Conservation (phyloP, 768 basidiomycete genomes). For the Tephrocybe sp. region DNA sequence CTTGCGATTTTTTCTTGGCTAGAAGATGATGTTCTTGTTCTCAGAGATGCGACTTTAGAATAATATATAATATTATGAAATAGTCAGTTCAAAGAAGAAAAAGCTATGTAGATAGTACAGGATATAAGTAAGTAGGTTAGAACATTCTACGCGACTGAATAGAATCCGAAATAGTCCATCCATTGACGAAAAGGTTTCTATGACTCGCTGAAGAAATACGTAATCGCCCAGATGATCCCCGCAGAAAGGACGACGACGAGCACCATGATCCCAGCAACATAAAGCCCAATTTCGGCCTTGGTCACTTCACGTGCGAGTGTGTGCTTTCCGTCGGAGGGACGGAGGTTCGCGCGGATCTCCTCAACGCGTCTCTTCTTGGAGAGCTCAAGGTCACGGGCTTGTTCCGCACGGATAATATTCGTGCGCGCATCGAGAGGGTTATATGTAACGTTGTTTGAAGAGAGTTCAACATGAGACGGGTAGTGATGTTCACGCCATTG, state of each 20-base stretch:
- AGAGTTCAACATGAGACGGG: slow-evolving; percentile 77
- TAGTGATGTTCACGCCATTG: slow-evolving; percentile 93
- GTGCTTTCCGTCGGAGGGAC: background rate
- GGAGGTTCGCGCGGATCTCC: slow-evolving; percentile 19
- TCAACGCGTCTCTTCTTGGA: slow-evolving; percentile 27
- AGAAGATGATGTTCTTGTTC: too few species aligned
- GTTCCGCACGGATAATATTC: slow-evolving; percentile 41
- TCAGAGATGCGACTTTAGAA: background rate
- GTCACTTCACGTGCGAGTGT: slow-evolving; percentile 10
- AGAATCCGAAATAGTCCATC: background rate
- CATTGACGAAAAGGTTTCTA: background rate
- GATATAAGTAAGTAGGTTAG: background rate
- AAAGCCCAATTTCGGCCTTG: slow-evolving; percentile 25
- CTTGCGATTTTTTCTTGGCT: too few species aligned
- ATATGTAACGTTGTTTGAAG: slow-evolving; percentile 26
- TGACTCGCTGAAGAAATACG: slow-evolving; percentile 10
- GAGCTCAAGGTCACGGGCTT: slow-evolving; percentile 38
- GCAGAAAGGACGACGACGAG: slow-evolving; percentile 13
- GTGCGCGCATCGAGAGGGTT: slow-evolving; percentile 58
- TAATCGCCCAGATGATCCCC: slow-evolving; percentile 11
- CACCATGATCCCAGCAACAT: slow-evolving; percentile 19
- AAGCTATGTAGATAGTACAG: background rate
- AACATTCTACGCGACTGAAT: background rate
- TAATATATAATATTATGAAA: background rate
- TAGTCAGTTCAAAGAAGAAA: too few species aligned